These are phyloP conservation scores for Phytopythium cucurbitacearum DNA, from an alignment of 352 stramenopile species.

Conservation along the genomic window DNA sequence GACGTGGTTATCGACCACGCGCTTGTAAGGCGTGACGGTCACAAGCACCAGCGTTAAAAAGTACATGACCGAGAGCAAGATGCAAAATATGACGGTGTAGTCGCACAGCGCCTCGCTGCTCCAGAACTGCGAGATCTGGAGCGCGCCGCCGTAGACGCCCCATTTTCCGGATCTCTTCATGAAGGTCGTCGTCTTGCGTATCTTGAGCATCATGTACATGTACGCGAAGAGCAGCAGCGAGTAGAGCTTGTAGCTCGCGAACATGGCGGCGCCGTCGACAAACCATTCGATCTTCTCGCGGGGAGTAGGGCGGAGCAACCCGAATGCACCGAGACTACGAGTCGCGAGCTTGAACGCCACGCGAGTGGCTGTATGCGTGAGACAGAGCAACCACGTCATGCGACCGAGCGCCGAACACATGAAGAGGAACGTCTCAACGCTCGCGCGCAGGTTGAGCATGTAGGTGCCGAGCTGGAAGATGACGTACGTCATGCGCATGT, in stretches of 20 bases:
- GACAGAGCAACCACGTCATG: conserved; percentile 32
- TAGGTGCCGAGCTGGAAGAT: conserved; percentile 23
- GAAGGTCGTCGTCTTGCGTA: conserved; percentile 14
- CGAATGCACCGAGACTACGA: conserved; percentile 5
- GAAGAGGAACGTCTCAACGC: conserved; percentile 31
- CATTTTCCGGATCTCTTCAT: conserved; percentile 14
- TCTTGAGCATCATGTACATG: conserved; percentile 13
- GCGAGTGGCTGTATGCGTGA: conserved; percentile 19
- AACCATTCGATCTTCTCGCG: conserved; percentile 12
- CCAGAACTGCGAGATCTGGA: conserved; percentile 20
- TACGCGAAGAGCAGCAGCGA: conserved; percentile 13
- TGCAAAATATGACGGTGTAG: conserved; percentile 12
- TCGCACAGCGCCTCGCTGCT: conserved; percentile 23
- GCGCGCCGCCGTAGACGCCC: conserved; percentile 15
- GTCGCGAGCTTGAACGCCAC: conserved; percentile 9
- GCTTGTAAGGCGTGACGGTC: conserved; percentile 10
- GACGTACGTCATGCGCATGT: conserved; percentile 26
- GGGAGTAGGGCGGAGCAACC: conserved; percentile 1
- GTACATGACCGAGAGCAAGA: conserved; percentile 7
- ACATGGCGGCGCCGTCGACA: conserved; percentile 15
- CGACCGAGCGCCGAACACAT: conserved; percentile 21
- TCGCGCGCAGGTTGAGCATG: conserved; percentile 23
- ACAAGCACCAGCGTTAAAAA: conserved; percentile 4
- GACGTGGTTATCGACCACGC: conserved; percentile 13
- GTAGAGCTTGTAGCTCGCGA: conserved; percentile 32